Base-by-base conservation (phyloP, 2,329 filamentous ascomycete genomes). In the Camillea tinctor region DNA sequence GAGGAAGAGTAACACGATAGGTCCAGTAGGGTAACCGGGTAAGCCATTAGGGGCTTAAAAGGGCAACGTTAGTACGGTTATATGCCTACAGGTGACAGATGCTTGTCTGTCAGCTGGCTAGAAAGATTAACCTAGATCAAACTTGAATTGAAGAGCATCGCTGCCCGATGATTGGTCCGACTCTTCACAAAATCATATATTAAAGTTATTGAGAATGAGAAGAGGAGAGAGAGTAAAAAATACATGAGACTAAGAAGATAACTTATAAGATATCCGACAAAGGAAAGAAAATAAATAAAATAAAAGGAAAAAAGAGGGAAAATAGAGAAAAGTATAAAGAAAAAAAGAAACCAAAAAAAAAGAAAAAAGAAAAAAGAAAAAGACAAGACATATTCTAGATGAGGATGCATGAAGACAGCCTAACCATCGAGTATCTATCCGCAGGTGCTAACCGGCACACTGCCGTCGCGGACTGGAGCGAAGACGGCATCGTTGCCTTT, bases 361-460 rank as follows among this genome's bases (percentile, higher is more conserved):
- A 51, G 7, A 30, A 40, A 26, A 30, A 20, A 57, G 6, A 20
- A 36, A 2, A 40, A 24, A 24, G 20, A 26, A 44, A 26, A 55
- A 62, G 60, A 49, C n/a, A n/a, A 15, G 50, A 44, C 6, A n/a
- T 17, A 17, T 9, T 19, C 21, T 36, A 22, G 4, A 55, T 22
- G 36, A n/a, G n/a, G n/a, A 71, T 71, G 69, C 56, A 62, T 30
- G 61, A 61, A 55, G 61, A 60, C 44, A 64, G 54, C 19, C 66
- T 80, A 24, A 75, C 74, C 24, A 71, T 79, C 64, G 76, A 81
- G 63, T 86, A 87, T 66, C 74, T 95, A 66, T 88, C 92, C 52
- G 87, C 89, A 64, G 95, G 95, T 62, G 94, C 92, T 52, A 99
- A 98, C 75, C 85, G 94, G 69, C 92, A 98, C 70, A 90, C 94